phyloP scores from a whole-genome alignment of 1,284 basidiomycete species.

The Xanthoconium separans region DNA sequence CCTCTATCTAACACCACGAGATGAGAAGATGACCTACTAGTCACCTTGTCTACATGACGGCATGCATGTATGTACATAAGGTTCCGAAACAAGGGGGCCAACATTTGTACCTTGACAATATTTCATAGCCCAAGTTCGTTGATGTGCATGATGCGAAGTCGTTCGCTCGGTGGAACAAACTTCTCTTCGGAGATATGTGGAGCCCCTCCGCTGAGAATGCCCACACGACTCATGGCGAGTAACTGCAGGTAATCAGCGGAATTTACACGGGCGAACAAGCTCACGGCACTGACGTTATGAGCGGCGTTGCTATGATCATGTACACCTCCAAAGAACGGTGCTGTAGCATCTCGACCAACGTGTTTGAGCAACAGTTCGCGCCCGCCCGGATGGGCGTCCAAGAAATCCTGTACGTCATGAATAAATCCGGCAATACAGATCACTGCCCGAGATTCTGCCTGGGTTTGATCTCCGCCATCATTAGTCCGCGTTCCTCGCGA shows the following conservation, averaged over 20 bases:
- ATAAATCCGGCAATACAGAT: constrained; percentile 5
- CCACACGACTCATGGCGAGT: constrained; percentile 7
- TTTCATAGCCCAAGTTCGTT: neutral
- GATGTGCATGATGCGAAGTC: constrained; percentile 1
- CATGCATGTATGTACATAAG: neutral
- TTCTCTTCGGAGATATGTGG: constrained; percentile 8
- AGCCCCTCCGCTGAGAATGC: constrained; percentile 2
- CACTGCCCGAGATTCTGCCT: neutral
- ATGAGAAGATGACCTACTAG: no score
- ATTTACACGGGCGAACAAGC: neutral
- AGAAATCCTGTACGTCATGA: constrained; percentile 3
- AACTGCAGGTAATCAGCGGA: neutral
- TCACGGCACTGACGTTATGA: constrained; percentile 55
- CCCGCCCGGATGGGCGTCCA: constrained; percentile 62
- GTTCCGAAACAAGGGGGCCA: neutral
- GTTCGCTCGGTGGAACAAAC: constrained; percentile 6
- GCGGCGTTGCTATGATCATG: constrained; percentile 90
- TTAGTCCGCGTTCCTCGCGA: neutral
- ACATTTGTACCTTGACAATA: neutral
- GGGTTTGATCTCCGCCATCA: constrained; percentile 3
- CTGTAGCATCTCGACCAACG: constrained; percentile 80
- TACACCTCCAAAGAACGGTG: constrained; percentile 88
- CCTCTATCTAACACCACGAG: no score
- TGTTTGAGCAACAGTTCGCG: constrained; percentile 62
- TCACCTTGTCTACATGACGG: neutral